Percentiles rank a stretch among this genome's conserved stretches.
phyloP scores from a whole-genome alignment of 1,284 basidiomycete species.

The Cryptococcus floricola region DNA sequence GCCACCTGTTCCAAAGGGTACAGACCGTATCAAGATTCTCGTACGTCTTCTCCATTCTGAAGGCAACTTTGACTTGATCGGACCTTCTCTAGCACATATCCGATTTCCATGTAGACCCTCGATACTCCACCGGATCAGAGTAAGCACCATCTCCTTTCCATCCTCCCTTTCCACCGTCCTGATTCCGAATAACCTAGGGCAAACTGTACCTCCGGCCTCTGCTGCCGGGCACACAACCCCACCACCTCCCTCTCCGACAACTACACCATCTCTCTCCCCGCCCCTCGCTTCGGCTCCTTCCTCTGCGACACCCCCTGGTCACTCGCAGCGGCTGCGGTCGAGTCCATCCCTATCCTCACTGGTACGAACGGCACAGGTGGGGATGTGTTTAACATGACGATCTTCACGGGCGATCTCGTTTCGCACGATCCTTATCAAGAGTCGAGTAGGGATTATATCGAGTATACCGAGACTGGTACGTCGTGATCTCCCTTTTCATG shows the following conservation, averaged over 20 bases:
- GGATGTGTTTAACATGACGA: slow-evolving; percentile 60
- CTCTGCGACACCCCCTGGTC: slow-evolving; percentile 66
- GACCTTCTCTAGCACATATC: slow-evolving; percentile 56
- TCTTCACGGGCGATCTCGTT: slow-evolving; percentile 74
- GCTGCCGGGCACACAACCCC: slow-evolving; percentile 62
- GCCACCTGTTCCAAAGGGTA: slow-evolving; percentile 55
- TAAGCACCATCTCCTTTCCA: slow-evolving; percentile 1
- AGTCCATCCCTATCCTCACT: slow-evolving; percentile 65
- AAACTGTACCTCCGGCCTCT: slow-evolving; percentile 67
- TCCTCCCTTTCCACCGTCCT: background rate
- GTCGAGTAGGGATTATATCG: slow-evolving; percentile 54
- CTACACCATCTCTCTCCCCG: slow-evolving; percentile 53
- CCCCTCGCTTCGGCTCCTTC: slow-evolving; percentile 65
- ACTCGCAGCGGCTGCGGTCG: slow-evolving; percentile 60
- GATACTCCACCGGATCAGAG: slow-evolving; percentile 67
- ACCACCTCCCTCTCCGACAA: slow-evolving; percentile 56
- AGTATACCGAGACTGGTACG: slow-evolving; percentile 56
- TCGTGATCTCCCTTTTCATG: background rate
- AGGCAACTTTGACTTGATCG: background rate
- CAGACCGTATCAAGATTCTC: slow-evolving; percentile 62
- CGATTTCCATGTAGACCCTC: slow-evolving; percentile 76
- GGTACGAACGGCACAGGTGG: slow-evolving; percentile 54
- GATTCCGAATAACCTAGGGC: slow-evolving; percentile 41
- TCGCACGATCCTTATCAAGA: slow-evolving; percentile 66
- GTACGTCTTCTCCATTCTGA: slow-evolving; percentile 3